Base-by-base conservation (phyloP, 805 yeast genomes). In the Candida multigemmis region DNA sequence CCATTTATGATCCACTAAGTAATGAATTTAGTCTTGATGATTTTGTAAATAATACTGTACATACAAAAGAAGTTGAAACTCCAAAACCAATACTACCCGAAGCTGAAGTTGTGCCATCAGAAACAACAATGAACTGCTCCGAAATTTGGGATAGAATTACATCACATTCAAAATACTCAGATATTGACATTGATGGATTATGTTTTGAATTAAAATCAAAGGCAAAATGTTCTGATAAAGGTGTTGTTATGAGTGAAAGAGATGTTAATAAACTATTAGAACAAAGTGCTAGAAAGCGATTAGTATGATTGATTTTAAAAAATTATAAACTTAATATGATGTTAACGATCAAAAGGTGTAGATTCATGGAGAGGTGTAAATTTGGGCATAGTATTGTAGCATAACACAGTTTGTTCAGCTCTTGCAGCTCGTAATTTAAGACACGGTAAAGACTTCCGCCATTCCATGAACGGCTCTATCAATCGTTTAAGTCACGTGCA, bases 81-180 rank as follows among this genome's bases (percentile, higher is more conserved):
- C 38, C 27, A 10, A 31, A n/a, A 33, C 42, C 25, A 33, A 31
- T 12, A 12, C 34, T 14, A 33, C 42, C 44, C 6, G 50, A 46
- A 24, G 61, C 58, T 18, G 62, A 50, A 30, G 71, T 74, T 16
- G 87, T 84, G 3, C 94, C 94, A 5, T 71, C 79, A 4, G 79
- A 75, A 31, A 56, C 53, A 11, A 63, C 69, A 9, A 48, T 74
- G 37, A 74, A 74, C 45, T 91, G 98, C 53, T 73, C 94, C 1
- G 96, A 86, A 40, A 79, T 89, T 10, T 91, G 98, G 98, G 97
- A 89, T 53, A 71, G 97, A 46, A 80, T 91, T 20, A 82, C 96
- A 2, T 56, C 91, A 13, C 97, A 91, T 63, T 97, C 98, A 18
- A 74, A 80, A 48, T 91, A 87, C 53, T 75, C 91, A 4, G 96